These are phyloP conservation scores for Camelina hispida DNA, from an alignment of 345 rosid species.

Conservation along the genomic window DNA sequence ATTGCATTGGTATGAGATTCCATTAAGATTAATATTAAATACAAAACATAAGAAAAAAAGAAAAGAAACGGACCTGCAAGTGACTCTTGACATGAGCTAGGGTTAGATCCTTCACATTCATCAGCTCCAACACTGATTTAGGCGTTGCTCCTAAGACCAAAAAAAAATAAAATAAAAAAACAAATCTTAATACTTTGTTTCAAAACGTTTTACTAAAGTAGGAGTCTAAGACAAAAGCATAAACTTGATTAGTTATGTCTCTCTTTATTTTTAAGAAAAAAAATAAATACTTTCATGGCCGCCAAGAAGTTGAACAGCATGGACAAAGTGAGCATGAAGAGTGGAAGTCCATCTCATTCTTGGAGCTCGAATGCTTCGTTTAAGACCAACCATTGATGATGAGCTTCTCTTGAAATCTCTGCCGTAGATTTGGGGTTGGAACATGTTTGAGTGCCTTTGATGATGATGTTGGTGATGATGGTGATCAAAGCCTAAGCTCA, in stretches of 20 bases:
- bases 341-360: constrained; percentile 99
- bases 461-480: constrained; percentile 44
- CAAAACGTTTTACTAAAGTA: constrained; percentile 13
- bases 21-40: neutral
- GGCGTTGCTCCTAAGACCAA: constrained; percentile 86
- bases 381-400: constrained; percentile 48
- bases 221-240: neutral
- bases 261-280: neutral
- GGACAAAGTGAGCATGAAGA: constrained; percentile 93
- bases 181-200: constrained; percentile 31
- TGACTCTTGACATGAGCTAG: constrained; percentile 99
- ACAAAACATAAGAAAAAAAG: neutral
- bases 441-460: constrained; percentile 50
- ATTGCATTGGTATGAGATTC: constrained; percentile 7
- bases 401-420: constrained; percentile 79
- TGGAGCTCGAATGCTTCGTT: constrained; percentile 84
- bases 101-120: constrained; percentile 99
- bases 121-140: constrained; percentile 93
- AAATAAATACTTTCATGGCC: constrained; percentile 88
- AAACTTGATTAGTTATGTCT: constrained; percentile 1
- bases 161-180: neutral
- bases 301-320: constrained; percentile 97
- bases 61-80: constrained; percentile 74
- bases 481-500: constrained; percentile 74
- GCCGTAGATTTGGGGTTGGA: constrained; percentile 71